Evolutionary conservation across 495 filamentous ascomycete genomes (phyloP).

Genomic region (Penicillium canescens): DNA sequence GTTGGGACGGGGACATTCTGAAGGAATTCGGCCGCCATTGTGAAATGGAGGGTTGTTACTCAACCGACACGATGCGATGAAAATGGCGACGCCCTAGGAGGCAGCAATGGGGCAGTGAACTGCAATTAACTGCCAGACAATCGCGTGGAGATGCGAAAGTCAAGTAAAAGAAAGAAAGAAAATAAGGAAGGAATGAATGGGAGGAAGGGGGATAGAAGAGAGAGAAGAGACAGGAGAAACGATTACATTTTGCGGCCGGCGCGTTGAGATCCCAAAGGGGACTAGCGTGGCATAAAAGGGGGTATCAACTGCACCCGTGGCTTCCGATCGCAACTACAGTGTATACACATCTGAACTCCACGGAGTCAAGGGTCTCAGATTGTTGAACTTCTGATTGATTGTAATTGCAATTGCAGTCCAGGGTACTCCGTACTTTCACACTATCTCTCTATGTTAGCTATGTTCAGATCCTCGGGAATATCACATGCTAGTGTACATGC

Average conservation of each 20-base stretch:
- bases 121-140: background rate
- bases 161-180: conserved; percentile 5
- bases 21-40: conserved; percentile 55
- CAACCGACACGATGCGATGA: background rate
- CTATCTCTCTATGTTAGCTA: no score
- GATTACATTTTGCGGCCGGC: conserved; percentile 31
- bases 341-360: background rate
- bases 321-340: conserved; percentile 12
- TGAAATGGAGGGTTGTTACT: conserved; percentile 8
- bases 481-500: conserved; percentile 1
- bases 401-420: no score
- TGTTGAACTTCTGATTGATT: no score
- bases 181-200: conserved; percentile 19
- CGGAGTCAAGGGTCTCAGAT: no score
- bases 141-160: conserved; percentile 7
- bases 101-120: conserved; percentile 1
- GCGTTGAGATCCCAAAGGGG: conserved; percentile 27
- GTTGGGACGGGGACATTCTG: conserved; percentile 72
- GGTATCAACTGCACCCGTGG: conserved; percentile 19
- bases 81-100: background rate
- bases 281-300: conserved; percentile 35
- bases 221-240: conserved; percentile 23
- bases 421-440: no score
- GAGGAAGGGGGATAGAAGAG: conserved; percentile 23
- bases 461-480: background rate